Evolutionary conservation across 345 rosid genomes (phyloP), one percentile per base, ranked within the genome.

Genomic region (Eucalyptus cloeziana): DNA sequence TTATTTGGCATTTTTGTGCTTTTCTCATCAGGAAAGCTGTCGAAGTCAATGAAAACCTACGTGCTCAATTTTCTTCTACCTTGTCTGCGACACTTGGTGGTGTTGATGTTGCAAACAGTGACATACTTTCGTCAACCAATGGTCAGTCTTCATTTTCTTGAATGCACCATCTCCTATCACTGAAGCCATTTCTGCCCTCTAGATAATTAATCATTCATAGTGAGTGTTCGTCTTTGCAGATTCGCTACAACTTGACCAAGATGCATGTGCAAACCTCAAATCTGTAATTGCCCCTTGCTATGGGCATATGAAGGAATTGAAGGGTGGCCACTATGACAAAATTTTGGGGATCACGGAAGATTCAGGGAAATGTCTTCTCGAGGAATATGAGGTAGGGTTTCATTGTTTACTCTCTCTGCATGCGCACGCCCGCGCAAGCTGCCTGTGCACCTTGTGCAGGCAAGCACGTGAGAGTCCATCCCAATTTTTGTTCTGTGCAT

Each of bases 351-450:
- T 98, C 88, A 96, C 98, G 56, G 97, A 95, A 31, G 90, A 96
- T 88, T 95, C 98, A 15, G 99, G 98, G 86, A 98, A 96, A 93
- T 98, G 98, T 90, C 99, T 98, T 67, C 95, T 93, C 88, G 92
- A 95, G 62, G 98, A 98, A 93, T 98, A 98, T 86, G 92, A 87
- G 92, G 99, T 98, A 93, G 92, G 43, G 30, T 51, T 50, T 58
- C 56, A 40, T 21, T 37, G 47, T 76, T 10, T 37, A 76, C 47
- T 40, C 47, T 37, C 27, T 37, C 81, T 37, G 27, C 81, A 71
- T 71, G 81, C 25, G 5, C 10, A 33, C n/a, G 49, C 31, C 64
- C 33, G 10, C 52, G 24, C 22, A 86, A 30, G 27, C 44, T 5
- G 27, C 60, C 43, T 49, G 67, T 87, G 79, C 79, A 56, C 71